Evolutionary conservation across 2,329 filamentous ascomycete species (phyloP), one percentile per base, ranked within the genome.

Genomic region (Lachnellula hyalina): DNA sequence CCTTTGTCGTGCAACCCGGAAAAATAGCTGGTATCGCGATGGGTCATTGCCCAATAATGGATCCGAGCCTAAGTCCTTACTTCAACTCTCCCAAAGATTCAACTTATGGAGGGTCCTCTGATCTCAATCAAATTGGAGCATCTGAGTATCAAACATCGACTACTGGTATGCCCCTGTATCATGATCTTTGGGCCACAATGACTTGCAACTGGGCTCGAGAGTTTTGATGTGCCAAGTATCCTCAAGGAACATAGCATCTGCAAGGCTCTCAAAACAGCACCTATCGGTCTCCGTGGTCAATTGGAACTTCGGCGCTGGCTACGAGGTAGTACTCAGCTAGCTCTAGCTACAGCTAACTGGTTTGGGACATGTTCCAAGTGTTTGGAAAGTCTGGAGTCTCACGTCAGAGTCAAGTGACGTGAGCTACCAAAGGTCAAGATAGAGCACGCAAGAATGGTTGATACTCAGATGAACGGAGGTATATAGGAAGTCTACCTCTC

Each of bases 141-240:
- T 51, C 36, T 14, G 21, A 47, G 23, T 11, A 32, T 49, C 19
- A 46, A 32, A 32, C 28, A 32, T 32, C 28, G 14, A 23, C 23
- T 44, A 15, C 4, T 14, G 19, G 40, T 38, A 32, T 49, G 21
- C 48, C 54, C n/a, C 48, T 54, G 2, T 63, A 64, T 56, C 58
- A 61, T 44, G 62, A 66, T 54, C 38, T 67, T 9, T 67, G 66
- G 66, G 63, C 61, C 7, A 67, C 63, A 4, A 67, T 68, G 66
- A 67, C 64, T 14, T 56, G 60, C 12, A 62, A 54, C 11, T 66
- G 65, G 62, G 63, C 61, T 9, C 58, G 58, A 23, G 51, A 59
- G 25, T 49, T 51, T 38, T 44, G n/a, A 52, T 36, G 2, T n/a
- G 23, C 34, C 21, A n/a, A 15, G 17, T 32, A n/a, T 36, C 7